Evolutionary conservation across 495 filamentous ascomycete species (phyloP), one percentile per base, ranked within the genome.

Genomic region (Terfezia claveryi): DNA sequence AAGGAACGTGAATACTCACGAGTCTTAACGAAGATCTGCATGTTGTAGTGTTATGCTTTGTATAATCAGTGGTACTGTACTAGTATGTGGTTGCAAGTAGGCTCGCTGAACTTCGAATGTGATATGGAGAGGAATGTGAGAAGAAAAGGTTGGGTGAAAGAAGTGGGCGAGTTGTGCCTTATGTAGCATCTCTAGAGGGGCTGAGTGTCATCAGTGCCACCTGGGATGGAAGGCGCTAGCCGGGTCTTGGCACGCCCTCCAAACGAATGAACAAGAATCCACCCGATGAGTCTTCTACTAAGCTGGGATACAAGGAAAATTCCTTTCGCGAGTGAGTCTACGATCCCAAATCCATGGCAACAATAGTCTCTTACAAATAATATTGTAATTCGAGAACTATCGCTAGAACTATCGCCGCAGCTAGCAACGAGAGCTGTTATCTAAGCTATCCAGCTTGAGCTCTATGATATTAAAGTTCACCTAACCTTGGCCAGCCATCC

Each of bases 1-100:
- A 55, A 23, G 10, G 36, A 10, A 20, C 3, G n/a, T 8, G 36
- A 27, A n/a, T 23, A 59, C 61, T 63, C 54, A 63, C 61, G 59
- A 49, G 62, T 65, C 57, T 65, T 65, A 5, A 65, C 62, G 51
- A 65, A 65, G 56, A 65, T 65, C 59, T 65, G 62, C 62, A 65
- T 65, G 17, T 16, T 46, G 49, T 8, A 55, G 3, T 2, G 1
- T 20, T 46, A 20, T 20, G 12, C 4, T 46, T 14, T 14, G 17
- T 14, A 46, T 46, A 20, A 46, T 32, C 27, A 32, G 2, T 32
- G 7, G 4, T 32, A 7, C 27, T 32, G 7, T 4, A 32, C 2
- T 20, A 1, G 20, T 20, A 20, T 20, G 27, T 32, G 27, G 27
- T 32, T 32, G 20, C 27, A 5, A 27, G 5, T 27, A 27, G 27